A percentile compares a stretch with the other conserved stretches of the same genome.
These are phyloP conservation scores for Striga hermonthica DNA, from an alignment of 305 asterid species.

Conservation along the genomic window DNA sequence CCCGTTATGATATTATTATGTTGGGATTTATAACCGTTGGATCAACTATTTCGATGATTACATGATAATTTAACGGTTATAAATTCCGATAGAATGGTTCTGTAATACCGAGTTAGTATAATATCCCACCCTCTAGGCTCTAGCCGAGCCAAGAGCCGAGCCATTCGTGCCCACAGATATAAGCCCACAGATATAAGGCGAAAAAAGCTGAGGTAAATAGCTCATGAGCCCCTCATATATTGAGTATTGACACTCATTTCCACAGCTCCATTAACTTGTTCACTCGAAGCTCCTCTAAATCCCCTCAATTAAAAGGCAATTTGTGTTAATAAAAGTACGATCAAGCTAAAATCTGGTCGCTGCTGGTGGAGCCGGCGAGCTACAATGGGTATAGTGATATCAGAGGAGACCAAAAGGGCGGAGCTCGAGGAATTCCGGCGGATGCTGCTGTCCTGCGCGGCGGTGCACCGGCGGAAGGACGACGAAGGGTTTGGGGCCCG, in stretches of 20 bases:
- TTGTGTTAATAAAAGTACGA: not conserved
- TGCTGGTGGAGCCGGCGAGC: constrained; percentile 4
- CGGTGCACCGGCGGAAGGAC: constrained; percentile 56
- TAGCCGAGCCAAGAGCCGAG: constrained; percentile 12
- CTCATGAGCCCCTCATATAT: constrained; percentile 31
- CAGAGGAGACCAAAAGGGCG: constrained; percentile 52
- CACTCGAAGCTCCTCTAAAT: not conserved
- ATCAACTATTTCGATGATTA: no score
- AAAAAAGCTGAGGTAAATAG: constrained; percentile 25
- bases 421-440: constrained; percentile 77
- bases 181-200: no score
- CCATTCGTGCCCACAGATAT: constrained; percentile 1
- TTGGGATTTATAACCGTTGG: no score
- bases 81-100: no score
- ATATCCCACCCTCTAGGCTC: no score
- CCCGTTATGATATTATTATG: no score
- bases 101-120: no score
- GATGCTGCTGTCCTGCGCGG: constrained; percentile 73
- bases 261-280: not conserved
- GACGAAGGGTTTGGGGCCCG: constrained; percentile 34
- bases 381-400: constrained; percentile 63
- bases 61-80: no score
- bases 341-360: not conserved
- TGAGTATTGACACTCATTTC: constrained; percentile 20
- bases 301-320: not conserved